Evolutionary conservation across 2,329 filamentous ascomycete species (phyloP).

Genomic region (Exserohilum rostratum): DNA sequence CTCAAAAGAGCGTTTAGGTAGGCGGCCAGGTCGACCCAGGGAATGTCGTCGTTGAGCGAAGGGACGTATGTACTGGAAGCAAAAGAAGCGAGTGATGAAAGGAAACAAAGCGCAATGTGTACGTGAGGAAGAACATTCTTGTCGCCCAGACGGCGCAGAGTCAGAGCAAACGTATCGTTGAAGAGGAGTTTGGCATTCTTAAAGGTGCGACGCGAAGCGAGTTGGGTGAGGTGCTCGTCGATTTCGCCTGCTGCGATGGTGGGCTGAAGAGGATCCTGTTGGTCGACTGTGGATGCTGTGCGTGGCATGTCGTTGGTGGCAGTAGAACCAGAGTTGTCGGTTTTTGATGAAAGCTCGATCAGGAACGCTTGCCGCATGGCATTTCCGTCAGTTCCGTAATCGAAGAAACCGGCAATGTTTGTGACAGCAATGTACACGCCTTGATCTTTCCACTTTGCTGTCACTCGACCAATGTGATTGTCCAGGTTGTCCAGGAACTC

Average conservation of each 20-base stretch:
- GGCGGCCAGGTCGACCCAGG: slow-evolving; percentile 60
- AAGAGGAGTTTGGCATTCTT: slow-evolving; percentile 50
- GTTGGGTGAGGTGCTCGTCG: not conserved
- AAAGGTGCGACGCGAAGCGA: slow-evolving; percentile 17
- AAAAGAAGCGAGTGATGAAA: slow-evolving; percentile 56
- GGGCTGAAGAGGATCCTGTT: slow-evolving; percentile 9
- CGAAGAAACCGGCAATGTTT: slow-evolving; percentile 60
- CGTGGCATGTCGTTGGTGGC: slow-evolving; percentile 22
- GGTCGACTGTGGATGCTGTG: slow-evolving; percentile 13
- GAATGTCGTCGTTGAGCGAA: slow-evolving; percentile 47
- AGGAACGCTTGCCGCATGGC: slow-evolving; percentile 40
- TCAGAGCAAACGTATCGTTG: slow-evolving; percentile 54
- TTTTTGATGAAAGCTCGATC: slow-evolving; percentile 10
- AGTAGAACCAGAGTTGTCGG: slow-evolving; percentile 14
- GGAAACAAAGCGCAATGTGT: slow-evolving; percentile 67
- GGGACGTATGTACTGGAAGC: slow-evolving; percentile 40
- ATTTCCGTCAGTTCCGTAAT: slow-evolving; percentile 58
- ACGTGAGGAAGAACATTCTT: slow-evolving; percentile 66
- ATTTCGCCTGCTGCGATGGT: slow-evolving; percentile 11
- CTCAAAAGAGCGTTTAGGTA: slow-evolving; percentile 61
- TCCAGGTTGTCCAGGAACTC: slow-evolving; percentile 64
- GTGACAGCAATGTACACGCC: slow-evolving; percentile 65
- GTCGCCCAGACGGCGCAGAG: slow-evolving; percentile 61
- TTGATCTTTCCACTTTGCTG: slow-evolving; percentile 62
- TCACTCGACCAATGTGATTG: slow-evolving; percentile 60